Evolutionary conservation across 495 filamentous ascomycete species (phyloP).

Genomic region (Massariosphaeria phaeospora): DNA sequence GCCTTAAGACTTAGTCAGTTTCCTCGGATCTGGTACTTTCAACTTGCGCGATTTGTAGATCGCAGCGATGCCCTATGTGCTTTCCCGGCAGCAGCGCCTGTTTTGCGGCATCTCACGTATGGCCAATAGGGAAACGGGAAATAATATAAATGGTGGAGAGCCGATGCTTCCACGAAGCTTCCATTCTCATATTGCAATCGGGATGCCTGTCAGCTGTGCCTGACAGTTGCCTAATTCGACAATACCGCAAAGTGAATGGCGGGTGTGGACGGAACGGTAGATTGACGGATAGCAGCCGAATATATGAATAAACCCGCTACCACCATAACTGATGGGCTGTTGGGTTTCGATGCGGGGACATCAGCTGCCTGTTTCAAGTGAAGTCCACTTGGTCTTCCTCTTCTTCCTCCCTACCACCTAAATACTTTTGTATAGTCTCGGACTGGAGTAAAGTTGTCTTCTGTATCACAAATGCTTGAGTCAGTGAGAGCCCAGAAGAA

Average conservation of each 20-base stretch:
- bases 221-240: conserved; percentile 23
- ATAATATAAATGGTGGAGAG: conserved; percentile 16
- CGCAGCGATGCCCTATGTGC: conserved; percentile 6
- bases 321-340: too few relatives aligned
- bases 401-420: conserved; percentile 12
- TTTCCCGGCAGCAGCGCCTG: conserved; percentile 12
- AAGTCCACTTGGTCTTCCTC: conserved; percentile 24
- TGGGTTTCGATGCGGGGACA: conserved; percentile 5
- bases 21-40: not conserved
- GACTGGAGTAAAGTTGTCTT: conserved; percentile 18
- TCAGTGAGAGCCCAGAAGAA: not conserved
- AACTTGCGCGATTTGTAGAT: conserved; percentile 12
- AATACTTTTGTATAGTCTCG: conserved; percentile 15
- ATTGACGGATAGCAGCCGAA: conserved; percentile 13
- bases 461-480: not conserved
- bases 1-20: not conserved
- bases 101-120: not conserved
- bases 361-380: conserved; percentile 7
- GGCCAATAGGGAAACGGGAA: not conserved
- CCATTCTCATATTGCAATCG: conserved; percentile 7
- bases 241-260: not conserved
- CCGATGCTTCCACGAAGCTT: conserved; percentile 9
- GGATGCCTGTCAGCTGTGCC: conserved; percentile 19
- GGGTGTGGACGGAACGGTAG: conserved; percentile 16
- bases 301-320: conserved; percentile 10